Conservation (phyloP, 306 rosid genomes). For the Sindora glabra region DNA sequence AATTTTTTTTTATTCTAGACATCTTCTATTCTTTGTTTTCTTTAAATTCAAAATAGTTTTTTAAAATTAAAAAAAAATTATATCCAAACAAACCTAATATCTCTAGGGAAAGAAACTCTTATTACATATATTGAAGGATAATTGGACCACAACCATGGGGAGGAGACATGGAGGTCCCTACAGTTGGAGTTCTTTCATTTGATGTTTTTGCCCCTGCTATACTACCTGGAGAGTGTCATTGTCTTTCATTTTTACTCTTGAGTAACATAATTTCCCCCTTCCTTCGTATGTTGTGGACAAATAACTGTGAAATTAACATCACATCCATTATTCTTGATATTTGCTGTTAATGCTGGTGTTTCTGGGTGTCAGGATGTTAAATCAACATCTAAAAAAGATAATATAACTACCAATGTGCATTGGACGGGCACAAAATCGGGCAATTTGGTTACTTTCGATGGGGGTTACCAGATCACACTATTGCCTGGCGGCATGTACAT, state of each 20-base stretch:
- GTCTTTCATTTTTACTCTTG: too few relatives aligned
- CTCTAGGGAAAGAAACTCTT: too few relatives aligned
- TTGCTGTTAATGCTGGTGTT: conserved; percentile 5
- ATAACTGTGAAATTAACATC: not conserved
- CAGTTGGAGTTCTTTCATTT: too few relatives aligned
- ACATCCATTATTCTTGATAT: not conserved
- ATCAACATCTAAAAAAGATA: conserved; percentile 41
- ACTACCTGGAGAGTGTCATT: not conserved
- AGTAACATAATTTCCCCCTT: too few relatives aligned
- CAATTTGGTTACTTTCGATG: conserved; percentile 54
- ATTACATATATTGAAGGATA: too few relatives aligned
- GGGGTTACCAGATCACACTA: conserved; percentile 70
- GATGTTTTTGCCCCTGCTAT: not conserved
- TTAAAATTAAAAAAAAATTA: too few relatives aligned
- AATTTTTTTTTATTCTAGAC: too few relatives aligned
- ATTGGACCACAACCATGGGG: too few relatives aligned
- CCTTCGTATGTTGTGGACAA: not conserved
- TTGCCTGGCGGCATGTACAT: conserved; percentile 94
- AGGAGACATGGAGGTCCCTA: too few relatives aligned
- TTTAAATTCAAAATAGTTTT: too few relatives aligned
- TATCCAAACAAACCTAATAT: too few relatives aligned
- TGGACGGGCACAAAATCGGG: conserved; percentile 72
- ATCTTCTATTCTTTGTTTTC: too few relatives aligned
- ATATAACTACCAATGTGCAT: conserved; percentile 62
- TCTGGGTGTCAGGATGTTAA: conserved; percentile 49